Evolutionary conservation across 2,329 filamentous ascomycete genomes (phyloP), one percentile per base, ranked within the genome.

Genomic region (Nannizzia gypsea): DNA sequence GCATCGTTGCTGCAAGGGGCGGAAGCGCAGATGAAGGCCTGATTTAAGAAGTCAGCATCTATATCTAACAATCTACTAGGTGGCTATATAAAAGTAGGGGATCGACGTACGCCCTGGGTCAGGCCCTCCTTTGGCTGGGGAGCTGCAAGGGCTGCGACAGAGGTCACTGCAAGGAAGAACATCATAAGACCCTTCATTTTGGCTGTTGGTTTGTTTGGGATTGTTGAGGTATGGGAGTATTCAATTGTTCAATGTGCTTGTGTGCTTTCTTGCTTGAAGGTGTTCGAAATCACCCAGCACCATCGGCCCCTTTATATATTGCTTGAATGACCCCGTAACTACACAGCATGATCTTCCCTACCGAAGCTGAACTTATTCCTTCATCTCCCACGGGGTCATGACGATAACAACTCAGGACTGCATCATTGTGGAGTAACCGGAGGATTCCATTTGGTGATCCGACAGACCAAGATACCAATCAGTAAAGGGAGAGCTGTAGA

Each of bases 131-230:
- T 38, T 20, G 57, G 42, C 28, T 52, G 34, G 44, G 57, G 57
- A 13, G 44, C 57, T 17, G 57, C 57, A 22, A 59, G 20, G 5
- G 34, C 57, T 26, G 44, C 57, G 6, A 34, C 50, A 38, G 57
- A 34, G 57, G 57, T 52, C n/a, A 59, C 46, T 38, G 57, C 57
- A 26, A 59, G 40, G 42, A 59, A 52, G 3, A 59, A 6, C 31
- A 59, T 44, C 44, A 59, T 38, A 17, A 59, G 46, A 26, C 42
- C 44, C 46, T 59, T 59, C 57, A 59, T 59, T 9, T 9, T 54
- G 57, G 54, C 31, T 59, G 46, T 52, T 48, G 4, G 2, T 17
- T 42, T 4, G 26, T 9, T 15, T 50, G 57, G n/a, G n/a, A 31
- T 13, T 15, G 22, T 48, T 48, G 57, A 40, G 17, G 20, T 8